phyloP scores from a whole-genome alignment of 352 stramenopile genomes.

The Pythium chondricola region DNA sequence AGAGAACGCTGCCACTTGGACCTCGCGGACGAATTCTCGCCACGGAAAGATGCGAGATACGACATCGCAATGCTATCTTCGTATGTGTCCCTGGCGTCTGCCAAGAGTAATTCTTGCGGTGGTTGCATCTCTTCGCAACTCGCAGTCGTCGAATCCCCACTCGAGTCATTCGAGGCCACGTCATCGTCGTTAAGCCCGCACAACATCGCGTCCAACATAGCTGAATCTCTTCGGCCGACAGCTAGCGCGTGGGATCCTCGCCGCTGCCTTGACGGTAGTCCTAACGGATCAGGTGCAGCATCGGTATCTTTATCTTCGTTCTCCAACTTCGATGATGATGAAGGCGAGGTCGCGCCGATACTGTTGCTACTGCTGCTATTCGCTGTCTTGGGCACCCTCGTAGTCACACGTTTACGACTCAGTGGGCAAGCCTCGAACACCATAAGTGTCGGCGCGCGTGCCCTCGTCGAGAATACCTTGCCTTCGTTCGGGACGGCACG shows the following conservation, averaged over 20 bases:
- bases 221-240: conserved; percentile 20
- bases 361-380: too few species aligned
- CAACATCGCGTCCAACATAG: conserved; percentile 26
- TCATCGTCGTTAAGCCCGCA: conserved; percentile 21
- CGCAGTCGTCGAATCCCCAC: background rate
- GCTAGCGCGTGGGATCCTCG: background rate
- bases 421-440: conserved; percentile 29
- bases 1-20: conserved; percentile 10
- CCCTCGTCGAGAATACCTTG: conserved; percentile 33
- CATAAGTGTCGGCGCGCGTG: conserved; percentile 30
- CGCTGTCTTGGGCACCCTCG: too few species aligned
- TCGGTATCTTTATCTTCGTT: too few species aligned
- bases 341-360: too few species aligned
- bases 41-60: conserved; percentile 13
- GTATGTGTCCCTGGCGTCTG: conserved; percentile 24
- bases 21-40: background rate
- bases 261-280: background rate
- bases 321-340: too few species aligned
- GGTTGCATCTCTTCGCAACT: conserved; percentile 4
- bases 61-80: conserved; percentile 19
- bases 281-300: background rate
- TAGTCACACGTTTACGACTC: background rate
- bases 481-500: conserved; percentile 23
- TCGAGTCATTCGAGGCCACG: background rate
- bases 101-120: conserved; percentile 20